Evolutionary conservation across 2,329 filamentous ascomycete species (phyloP), one percentile per base, ranked within the genome.

Genomic region (Colletotrichum sublineola): DNA sequence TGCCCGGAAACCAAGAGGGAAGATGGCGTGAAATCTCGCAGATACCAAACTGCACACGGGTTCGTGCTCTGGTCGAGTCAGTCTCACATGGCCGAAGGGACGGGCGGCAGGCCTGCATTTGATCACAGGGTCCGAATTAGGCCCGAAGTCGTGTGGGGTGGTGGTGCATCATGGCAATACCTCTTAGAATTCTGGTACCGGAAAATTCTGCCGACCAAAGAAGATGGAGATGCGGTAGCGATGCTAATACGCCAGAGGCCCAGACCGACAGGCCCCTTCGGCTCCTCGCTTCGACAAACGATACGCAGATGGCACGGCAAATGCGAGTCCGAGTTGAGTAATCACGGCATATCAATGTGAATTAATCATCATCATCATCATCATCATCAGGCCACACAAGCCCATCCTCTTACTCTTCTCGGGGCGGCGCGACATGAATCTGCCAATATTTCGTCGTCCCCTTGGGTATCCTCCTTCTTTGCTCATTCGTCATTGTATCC

Each of bases 381-480:
- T 46, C 15, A n/a, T 46, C 29, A 15, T 18, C 20, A 5, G 5
- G 12, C 29, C 48, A 5, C 11, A 7, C 11, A 24, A 36, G 7
- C 0, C 8, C 11, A 5, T 29, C 60, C 5, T 31, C 15, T 36
- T 60, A 58, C 18, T 60, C 60, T 31, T 68, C 46, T 12, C 48
- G 50, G 8, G 63, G 61, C 18, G 74, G 67, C 14, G 75, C 75
- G 6, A 84, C 82, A 63, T 86, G 84, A 14, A 85, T 78, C 75
- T 85, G 79, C 84, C 84, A 86, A n/a, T 81, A 75, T 62, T 78
- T 76, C 38, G 79, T 82, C 76, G 82, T 63, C 29, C 80, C 75
- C 33, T 78, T 74, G 2, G 81, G 78, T 24, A 81, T 82, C 14
- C 76, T 78, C 58, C 72, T 71, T 63, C 78, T 73, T 29, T 82